Base-by-base conservation (phyloP, 1,284 basidiomycete species). In the Acaromyces ingoldii region DNA sequence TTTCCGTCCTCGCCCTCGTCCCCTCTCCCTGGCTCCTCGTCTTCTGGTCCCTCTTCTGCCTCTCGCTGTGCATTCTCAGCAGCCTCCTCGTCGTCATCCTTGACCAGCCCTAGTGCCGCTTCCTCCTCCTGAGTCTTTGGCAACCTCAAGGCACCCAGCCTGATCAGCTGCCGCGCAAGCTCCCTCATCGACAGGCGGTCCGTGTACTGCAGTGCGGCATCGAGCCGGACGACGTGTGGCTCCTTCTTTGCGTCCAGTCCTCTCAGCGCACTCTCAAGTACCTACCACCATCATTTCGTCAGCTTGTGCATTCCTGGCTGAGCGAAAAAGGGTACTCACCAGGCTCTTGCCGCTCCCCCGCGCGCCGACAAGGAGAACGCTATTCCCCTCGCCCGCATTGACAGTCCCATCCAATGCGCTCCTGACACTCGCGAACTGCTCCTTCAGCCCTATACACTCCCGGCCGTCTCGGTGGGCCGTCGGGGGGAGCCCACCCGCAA, bases 81-180 rank as follows among this genome's bases (percentile, higher is more conserved):
- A 6, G 13, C 17, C n/a, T 33, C 41, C 6, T 50, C 41, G 13
- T 50, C 42, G 19, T 45, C 48, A 52, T 42, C 37, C 29, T 17
- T 21, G 15, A n/a, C 48, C 13, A 38, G 26, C 9, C 21, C 25
- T 17, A 49, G 33, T 10, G 9, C 17, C 33, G 13, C 31, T 17
- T 39, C 51, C 13, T 28, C 19, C 28, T 54, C 36, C 15, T 49
- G 28, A n/a, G 49, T 44, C 30, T 49, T 45, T 6, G 48, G 36
- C 36, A 51, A 11, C n/a, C 17, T 42, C 19, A 75, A 60, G 0
- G 71, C 72, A 15, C 70, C 72, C 37, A 62, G 60, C 3, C 57
- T 30, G 29, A 74, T 61, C 10, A 75, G 60, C 44, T 75, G 71
- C 30, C 60, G 57, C 6, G 69, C 71, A 57, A 75, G 65, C 43